Percentiles rank a stretch among this genome's conserved stretches.
These are phyloP conservation scores for Colletotrichum agaves DNA, from an alignment of 2,329 filamentous ascomycete species.

Conservation along the genomic window DNA sequence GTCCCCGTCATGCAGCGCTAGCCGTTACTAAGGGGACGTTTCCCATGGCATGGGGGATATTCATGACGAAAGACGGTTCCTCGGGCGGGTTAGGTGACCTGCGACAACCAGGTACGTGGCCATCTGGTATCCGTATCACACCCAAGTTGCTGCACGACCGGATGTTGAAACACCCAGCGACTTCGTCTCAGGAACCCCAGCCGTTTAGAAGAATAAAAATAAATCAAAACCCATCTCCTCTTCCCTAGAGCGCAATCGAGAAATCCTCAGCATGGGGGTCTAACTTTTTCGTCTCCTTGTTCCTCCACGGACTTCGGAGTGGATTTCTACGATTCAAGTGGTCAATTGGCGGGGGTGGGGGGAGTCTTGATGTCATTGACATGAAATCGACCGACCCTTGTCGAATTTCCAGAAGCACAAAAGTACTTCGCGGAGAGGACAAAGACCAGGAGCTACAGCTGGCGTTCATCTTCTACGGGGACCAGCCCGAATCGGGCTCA, in stretches of 20 bases:
- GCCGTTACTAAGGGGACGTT: not conserved
- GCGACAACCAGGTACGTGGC: constrained; percentile 6
- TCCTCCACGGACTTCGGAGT: constrained; percentile 5
- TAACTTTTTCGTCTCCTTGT: not conserved
- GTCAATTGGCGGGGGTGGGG: constrained; percentile 12
- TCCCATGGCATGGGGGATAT: not conserved
- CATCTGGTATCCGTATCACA: not conserved
- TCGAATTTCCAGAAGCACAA: not conserved
- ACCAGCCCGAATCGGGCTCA: constrained; percentile 9
- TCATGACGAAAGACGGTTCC: not conserved
- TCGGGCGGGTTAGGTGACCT: constrained; percentile 9
- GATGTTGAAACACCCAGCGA: not conserved
- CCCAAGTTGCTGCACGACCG: not conserved
- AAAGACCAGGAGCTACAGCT: not conserved
- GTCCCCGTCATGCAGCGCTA: not conserved
- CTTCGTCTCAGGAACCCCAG: constrained; percentile 1
- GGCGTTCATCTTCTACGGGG: not conserved
- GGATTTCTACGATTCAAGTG: not conserved
- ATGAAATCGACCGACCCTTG: constrained; percentile 3
- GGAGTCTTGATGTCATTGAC: constrained; percentile 37
- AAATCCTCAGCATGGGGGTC: not conserved
- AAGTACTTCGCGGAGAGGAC: constrained; percentile 14
- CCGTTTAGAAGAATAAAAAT: too few relatives aligned
- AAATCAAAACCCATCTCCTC: not conserved
- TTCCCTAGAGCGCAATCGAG: too few relatives aligned